Evolutionary conservation across 257 asterid genomes (phyloP), one percentile per base, ranked within the genome.

Genomic region (Dorcoceras hygrometricum): DNA sequence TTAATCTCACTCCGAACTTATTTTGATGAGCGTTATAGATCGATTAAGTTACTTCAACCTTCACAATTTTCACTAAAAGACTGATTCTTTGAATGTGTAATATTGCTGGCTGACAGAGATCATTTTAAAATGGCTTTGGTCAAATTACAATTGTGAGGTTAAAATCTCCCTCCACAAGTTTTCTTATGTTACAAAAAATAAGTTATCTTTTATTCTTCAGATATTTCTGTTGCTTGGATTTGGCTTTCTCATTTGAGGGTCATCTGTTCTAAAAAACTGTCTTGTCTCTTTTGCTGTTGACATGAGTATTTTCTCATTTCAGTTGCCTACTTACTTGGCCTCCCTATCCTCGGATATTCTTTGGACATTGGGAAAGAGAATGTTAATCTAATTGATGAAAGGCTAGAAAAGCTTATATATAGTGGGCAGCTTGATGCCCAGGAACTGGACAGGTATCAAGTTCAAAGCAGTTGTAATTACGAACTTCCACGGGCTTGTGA

Each of bases 361-460:
- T 66, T 93, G 86, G 98, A 93, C 75, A 89, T 90, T 43, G 97
- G 95, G 28, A 93, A 93, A 77, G 98, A 93, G 83, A 84, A 93
- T 59, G 95, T 93, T 57, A 93, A 93, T 78, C 95, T 93, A 75
- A 88, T 85, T 26, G 95, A 93, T 68, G 73, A 86, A 76, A 86
- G 81, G 66, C 95, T 93, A 54, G 98, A 93, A 71, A 90, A 90
- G 73, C 83, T 93, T 65, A 84, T 93, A 36, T 93, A 93, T 76
- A 93, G 97, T 65, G 98, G 98, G 25, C 97, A 89, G 72, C 96
- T 93, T 62, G 98, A 93, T 73, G 76, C 94, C 50, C 88, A 90
- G 79, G 98, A 93, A 74, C 84, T 93, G 39, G 98, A 93, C 85
- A 86, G 96, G 98, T 89, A 81, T 65, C 74, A 59, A n/a, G 53